Percentiles rank a stretch among this genome's conserved stretches.
phyloP scores from a whole-genome alignment of 805 yeast genomes.

The Hagleromyces aurorensis region DNA sequence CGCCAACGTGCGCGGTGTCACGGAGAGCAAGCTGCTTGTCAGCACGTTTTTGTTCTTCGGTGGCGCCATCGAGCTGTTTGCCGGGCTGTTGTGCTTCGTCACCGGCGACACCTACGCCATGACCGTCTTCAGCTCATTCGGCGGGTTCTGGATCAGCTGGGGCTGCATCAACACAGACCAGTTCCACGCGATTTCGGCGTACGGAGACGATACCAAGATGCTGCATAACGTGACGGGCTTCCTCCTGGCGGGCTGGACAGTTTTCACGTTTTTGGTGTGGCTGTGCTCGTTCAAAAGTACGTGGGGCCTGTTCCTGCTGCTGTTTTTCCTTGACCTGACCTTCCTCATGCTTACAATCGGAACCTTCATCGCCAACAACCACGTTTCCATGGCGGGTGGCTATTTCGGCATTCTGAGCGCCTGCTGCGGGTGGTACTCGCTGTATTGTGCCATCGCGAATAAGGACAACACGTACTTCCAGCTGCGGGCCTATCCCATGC shows the following conservation, averaged over 20 bases:
- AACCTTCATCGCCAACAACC: slow-evolving; percentile 38
- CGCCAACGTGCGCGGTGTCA: slow-evolving; percentile 60
- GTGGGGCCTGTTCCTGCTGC: slow-evolving; percentile 49
- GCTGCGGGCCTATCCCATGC: slow-evolving; percentile 47
- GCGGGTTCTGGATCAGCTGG: slow-evolving; percentile 73
- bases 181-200: slow-evolving; percentile 46
- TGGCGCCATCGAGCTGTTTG: slow-evolving; percentile 60
- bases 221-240: slow-evolving; percentile 48
- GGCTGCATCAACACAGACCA: slow-evolving; percentile 55
- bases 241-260: slow-evolving; percentile 54
- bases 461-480: slow-evolving; percentile 50
- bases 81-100: slow-evolving; percentile 73
- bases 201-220: slow-evolving; percentile 38
- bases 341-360: slow-evolving; percentile 46
- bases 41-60: slow-evolving; percentile 66
- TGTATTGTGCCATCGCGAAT: slow-evolving; percentile 55
- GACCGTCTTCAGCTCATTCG: slow-evolving; percentile 41
- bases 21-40: slow-evolving; percentile 51
- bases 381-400: slow-evolving; percentile 51
- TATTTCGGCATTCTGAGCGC: slow-evolving; percentile 50
- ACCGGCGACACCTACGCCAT: slow-evolving; percentile 72
- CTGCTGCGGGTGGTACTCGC: slow-evolving; percentile 52
- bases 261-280: slow-evolving; percentile 52
- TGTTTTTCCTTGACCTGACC: slow-evolving; percentile 46
- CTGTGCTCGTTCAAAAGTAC: slow-evolving; percentile 52